Conservation (phyloP, 2,329 filamentous ascomycete species). For the Aspergillus sp. region DNA sequence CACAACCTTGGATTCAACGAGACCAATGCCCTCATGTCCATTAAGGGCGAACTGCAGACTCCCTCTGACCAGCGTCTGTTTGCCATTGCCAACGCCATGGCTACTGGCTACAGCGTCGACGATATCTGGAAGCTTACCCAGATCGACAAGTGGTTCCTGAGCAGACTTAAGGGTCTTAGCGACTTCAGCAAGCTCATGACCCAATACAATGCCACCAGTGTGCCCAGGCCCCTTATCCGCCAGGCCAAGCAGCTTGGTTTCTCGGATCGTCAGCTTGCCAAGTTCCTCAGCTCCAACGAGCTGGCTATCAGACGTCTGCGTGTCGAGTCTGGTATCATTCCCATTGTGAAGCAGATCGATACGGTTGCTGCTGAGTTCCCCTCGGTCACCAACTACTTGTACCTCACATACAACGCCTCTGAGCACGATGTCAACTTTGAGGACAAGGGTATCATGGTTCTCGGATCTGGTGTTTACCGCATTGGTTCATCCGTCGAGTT, state of each 20-base stretch:
- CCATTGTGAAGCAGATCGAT: slow-evolving; percentile 96
- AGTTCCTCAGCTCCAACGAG: slow-evolving; percentile 94
- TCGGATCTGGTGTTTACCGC: slow-evolving; percentile 93
- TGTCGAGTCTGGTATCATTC: slow-evolving; percentile 81
- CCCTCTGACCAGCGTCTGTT: slow-evolving; percentile 97
- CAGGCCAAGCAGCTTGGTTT: slow-evolving; percentile 93
- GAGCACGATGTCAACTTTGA: slow-evolving; percentile 82
- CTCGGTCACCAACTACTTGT: slow-evolving; percentile 91
- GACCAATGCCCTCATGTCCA: slow-evolving; percentile 88
- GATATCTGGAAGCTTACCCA: slow-evolving; percentile 98
- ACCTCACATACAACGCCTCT: slow-evolving; percentile 90
- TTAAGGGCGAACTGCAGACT: slow-evolving; percentile 93
- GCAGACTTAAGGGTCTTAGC: slow-evolving; percentile 85
- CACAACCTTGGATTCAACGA: slow-evolving; percentile 94
- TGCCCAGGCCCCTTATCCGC: slow-evolving; percentile 66
- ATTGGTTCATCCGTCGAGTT: slow-evolving; percentile 98
- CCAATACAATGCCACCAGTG: slow-evolving; percentile 66
- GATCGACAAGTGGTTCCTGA: slow-evolving; percentile 98
- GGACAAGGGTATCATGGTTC: slow-evolving; percentile 92
- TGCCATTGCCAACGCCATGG: slow-evolving; percentile 97
- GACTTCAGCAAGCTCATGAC: slow-evolving; percentile 83
- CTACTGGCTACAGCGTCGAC: slow-evolving; percentile 86
- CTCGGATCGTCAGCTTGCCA: slow-evolving; percentile 87
- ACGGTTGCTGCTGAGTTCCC: slow-evolving; percentile 98
- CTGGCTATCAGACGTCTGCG: slow-evolving; percentile 81